Base-by-base conservation (phyloP, 2,329 filamentous ascomycete species). In the Cadophora malorum region DNA sequence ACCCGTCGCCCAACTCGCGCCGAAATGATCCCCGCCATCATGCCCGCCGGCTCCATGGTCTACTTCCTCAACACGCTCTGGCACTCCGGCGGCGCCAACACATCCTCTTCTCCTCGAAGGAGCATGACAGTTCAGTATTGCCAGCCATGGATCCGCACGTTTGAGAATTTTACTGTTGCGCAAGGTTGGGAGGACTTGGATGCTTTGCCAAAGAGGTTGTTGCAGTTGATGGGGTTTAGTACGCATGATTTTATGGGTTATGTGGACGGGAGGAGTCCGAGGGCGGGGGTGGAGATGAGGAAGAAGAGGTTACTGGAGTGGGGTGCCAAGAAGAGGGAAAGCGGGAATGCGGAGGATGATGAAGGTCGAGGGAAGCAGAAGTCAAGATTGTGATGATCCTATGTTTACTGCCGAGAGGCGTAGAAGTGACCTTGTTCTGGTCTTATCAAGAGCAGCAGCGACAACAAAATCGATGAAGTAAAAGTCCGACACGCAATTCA, bases 121-220 rank as follows among this genome's bases (percentile, higher is more conserved):
- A 74, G 72, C 38, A 65, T 77, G 56, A 77, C 75, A 4, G 65
- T 76, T 0, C 76, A 77, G 59, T 77, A 77, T 59, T 77, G 76
- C 52, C 75, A 77, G 65, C 76, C 73, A 5, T 83, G 76, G 76
- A 76, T 79, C 28, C 70, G 79, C n/a, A 75, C 77, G n/a, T 74
- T 73, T 60, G 79, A 80, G 70, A 81, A 81, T 61, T 76, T 78
- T 71, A 76, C 77, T 7, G 69, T 80, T 6, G 76, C 78, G 14
- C 76, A 79, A 63, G 77, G 79, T 14, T 76, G 74, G 74, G 72
- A 77, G 50, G 69, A 77, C 55, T 33, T 76, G 50, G 74, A 77
- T 69, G 50, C 66, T 19, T 67, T 76, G 4, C 74, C 74, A 6
- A 72, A 76, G 56, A 71, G 53, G 28, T 58, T 77, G 4, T 60